Base-by-base conservation (phyloP, 352 stramenopile genomes). In the Pythium graminicola region DNA sequence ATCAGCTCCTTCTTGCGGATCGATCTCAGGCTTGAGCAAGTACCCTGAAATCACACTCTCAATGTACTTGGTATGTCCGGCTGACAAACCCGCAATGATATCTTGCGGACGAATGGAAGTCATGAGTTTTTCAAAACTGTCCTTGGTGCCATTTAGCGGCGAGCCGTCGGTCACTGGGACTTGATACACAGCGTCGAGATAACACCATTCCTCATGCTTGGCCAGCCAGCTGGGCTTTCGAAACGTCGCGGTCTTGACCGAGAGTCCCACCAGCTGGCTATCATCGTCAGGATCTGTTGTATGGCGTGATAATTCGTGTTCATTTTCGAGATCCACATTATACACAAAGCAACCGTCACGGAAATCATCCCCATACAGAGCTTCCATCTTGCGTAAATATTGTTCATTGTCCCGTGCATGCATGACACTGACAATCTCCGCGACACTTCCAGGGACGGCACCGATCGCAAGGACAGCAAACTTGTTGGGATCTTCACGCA, bases 171-270 rank as follows among this genome's bases (percentile, higher is more conserved):
- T 27, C 1, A 17, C 17, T 0, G 29, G 41, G 6, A 53, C 38
- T 29, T 44, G 50, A 36, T 59, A 56, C 10, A 62, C 40, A 0
- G 50, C 43, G 22, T 64, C 61, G 1, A 69, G 7, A 22, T 62
- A 69, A 28, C 54, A 69, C 61, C 61, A 69, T 28, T 62, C 50
- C 23, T 64, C 49, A 40, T 62, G 50, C 22, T 41, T 58, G 6
- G 44, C 17, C 14, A 64, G 41, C 60, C 54, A 64, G n/a, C 44
- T 54, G 2, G 54, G 19, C 17, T 61, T 60, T 29, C 52, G 33
- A 40, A 68, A 68, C 26, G 54, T 64, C 31, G 50, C 54, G 2
- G 55, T 61, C 55, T 69, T 69, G 38, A 69, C 55, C 14, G 50
- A 51, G 26, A 69, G 38, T 5, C 43, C 57, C 11, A 58, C 49